A percentile compares a stretch with the other conserved stretches of the same genome.
Evolutionary conservation across 2,329 filamentous ascomycete genomes (phyloP).

Genomic region (Epicoccum nigrum): DNA sequence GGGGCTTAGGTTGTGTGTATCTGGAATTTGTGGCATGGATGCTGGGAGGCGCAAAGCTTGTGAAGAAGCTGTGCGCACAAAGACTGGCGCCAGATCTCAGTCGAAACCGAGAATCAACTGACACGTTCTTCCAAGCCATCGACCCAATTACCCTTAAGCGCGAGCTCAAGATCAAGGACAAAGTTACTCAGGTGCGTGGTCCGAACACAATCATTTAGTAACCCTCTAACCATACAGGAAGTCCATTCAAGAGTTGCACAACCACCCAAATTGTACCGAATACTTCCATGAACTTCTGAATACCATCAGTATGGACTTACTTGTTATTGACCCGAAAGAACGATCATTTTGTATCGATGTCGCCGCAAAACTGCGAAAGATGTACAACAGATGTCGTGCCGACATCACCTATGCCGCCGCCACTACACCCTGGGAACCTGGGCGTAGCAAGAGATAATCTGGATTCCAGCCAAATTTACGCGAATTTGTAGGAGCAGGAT

Average conservation of each 20-base stretch:
- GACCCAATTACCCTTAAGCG: constrained; percentile 8
- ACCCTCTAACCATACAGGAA: background rate
- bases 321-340: background rate
- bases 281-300: constrained; percentile 14
- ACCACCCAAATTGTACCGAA: constrained; percentile 8
- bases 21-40: constrained; percentile 25
- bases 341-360: no score
- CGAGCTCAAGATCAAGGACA: constrained; percentile 4
- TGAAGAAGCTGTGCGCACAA: background rate
- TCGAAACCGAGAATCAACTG: no score
- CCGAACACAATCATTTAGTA: background rate
- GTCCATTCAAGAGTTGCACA: constrained; percentile 18
- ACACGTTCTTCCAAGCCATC: background rate
- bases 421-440: background rate
- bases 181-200: constrained; percentile 3
- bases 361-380: background rate
- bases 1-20: constrained; percentile 29
- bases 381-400: background rate
- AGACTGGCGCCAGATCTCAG: background rate
- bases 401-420: background rate
- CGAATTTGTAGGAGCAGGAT: no score
- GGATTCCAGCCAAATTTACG: no score
- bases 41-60: constrained; percentile 11
- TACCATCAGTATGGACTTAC: background rate
- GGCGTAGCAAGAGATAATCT: no score